Conservation (phyloP, 108 stramenopile genomes). For the Skeletonema costatum region DNA sequence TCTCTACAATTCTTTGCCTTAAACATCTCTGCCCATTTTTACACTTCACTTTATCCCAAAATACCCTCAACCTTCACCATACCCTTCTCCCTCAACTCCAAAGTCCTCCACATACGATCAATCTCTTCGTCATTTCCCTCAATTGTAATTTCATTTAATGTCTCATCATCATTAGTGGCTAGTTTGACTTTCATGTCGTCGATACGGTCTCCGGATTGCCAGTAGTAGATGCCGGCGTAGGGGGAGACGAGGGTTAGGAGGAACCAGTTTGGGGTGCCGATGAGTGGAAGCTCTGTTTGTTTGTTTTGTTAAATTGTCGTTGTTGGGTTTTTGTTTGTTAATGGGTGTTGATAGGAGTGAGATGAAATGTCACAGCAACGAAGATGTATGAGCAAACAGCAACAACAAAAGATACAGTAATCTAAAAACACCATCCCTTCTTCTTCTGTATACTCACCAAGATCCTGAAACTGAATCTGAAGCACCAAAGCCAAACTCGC, state of each 20-base stretch:
- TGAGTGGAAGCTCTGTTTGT: conserved; percentile 57
- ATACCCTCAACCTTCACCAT: conserved; percentile 93
- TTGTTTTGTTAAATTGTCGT: background rate
- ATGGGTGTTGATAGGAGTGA: background rate
- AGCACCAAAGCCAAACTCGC: conserved; percentile 90
- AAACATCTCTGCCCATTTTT: background rate
- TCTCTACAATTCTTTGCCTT: background rate
- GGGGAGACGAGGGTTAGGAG: conserved; percentile 74
- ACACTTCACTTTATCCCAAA: conserved; percentile 32
- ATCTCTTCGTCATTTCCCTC: conserved; percentile 91
- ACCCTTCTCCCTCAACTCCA: conserved; percentile 93
- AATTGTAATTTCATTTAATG: conserved; percentile 79
- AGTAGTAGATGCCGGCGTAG: conserved; percentile 96
- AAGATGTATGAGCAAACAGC: background rate
- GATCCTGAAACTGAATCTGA: conserved; percentile 83
- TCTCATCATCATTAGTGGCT: conserved; percentile 85
- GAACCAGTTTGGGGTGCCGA: conserved; percentile 88
- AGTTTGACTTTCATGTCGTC: conserved; percentile 86
- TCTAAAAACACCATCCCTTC: background rate
- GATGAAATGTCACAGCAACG: background rate
- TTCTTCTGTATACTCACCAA: conserved; percentile 27
- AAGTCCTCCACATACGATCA: conserved; percentile 90
- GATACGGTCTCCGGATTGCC: conserved; percentile 87
- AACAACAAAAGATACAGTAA: background rate
- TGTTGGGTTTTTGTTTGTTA: background rate